Conservation (phyloP, 805 yeast species). For the Saturnispora zaruensis region DNA sequence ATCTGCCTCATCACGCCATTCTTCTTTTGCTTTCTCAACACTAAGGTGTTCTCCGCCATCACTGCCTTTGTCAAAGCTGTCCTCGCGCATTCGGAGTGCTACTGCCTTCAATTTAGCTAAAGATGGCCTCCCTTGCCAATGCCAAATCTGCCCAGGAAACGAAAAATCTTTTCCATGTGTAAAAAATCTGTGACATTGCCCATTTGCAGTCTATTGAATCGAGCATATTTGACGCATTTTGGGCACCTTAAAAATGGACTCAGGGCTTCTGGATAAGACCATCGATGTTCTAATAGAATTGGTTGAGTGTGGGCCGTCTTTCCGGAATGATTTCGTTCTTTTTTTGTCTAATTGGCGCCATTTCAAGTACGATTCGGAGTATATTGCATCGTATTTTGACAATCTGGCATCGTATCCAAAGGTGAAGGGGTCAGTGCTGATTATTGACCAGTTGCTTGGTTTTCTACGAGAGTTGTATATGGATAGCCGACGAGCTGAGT, state of each 20-base stretch:
- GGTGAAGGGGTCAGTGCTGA: neutral
- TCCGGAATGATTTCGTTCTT: neutral
- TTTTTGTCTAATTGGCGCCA: constrained; percentile 16
- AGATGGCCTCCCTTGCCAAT: neutral
- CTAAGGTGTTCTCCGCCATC: neutral
- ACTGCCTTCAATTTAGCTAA: neutral
- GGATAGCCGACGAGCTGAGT: neutral
- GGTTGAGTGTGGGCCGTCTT: neutral
- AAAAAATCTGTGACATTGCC: neutral
- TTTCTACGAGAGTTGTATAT: neutral
- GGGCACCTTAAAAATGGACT: neutral
- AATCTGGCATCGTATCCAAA: constrained; percentile 7
- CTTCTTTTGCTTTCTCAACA: neutral
- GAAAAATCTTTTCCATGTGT: neutral
- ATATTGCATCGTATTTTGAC: constrained; percentile 13
- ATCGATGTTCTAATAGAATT: neutral
- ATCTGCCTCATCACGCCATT: neutral
- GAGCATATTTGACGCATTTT: neutral
- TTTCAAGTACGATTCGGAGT: constrained; percentile 5
- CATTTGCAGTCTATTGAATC: neutral
- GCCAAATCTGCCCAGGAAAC: neutral
- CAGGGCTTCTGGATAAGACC: neutral
- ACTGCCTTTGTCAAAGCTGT: neutral
- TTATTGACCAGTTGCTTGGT: neutral
- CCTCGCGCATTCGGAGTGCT: neutral